Evolutionary conservation across 2,329 filamentous ascomycete genomes (phyloP).

Genomic region (Pseudocercospora fuligena): DNA sequence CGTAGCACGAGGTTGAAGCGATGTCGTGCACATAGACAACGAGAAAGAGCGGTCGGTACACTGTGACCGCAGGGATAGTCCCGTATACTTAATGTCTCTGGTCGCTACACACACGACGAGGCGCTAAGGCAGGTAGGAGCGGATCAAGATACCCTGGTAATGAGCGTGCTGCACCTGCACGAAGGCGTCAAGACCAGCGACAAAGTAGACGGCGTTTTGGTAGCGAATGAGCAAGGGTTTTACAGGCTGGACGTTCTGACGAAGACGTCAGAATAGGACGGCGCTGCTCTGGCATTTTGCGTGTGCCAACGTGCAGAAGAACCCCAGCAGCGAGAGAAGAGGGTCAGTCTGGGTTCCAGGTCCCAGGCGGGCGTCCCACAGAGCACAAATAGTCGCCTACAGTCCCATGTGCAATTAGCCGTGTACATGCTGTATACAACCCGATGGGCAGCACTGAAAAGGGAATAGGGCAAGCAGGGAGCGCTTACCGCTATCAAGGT

Average conservation of each 20-base stretch:
- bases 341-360: slow-evolving; percentile 19
- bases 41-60: slow-evolving; percentile 29
- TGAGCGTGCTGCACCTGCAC: slow-evolving; percentile 29
- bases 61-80: slow-evolving; percentile 26
- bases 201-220: slow-evolving; percentile 26
- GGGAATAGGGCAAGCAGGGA: slow-evolving; percentile 20
- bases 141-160: slow-evolving; percentile 33
- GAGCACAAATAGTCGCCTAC: slow-evolving; percentile 3
- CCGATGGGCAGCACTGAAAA: slow-evolving; percentile 21
- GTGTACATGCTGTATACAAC: slow-evolving; percentile 17
- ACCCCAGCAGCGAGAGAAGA: slow-evolving; percentile 17
- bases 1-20: slow-evolving; percentile 25
- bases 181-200: slow-evolving; percentile 29
- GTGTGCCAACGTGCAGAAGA: slow-evolving; percentile 21
- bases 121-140: slow-evolving; percentile 30
- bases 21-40: slow-evolving; percentile 27
- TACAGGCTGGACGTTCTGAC: slow-evolving; percentile 20
- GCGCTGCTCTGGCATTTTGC: slow-evolving; percentile 25
- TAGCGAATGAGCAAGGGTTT: slow-evolving; percentile 30
- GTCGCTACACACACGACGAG: slow-evolving; percentile 26
- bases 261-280: slow-evolving; percentile 20
- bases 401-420: slow-evolving; percentile 22
- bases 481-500: slow-evolving; percentile 27
- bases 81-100: slow-evolving; percentile 24
- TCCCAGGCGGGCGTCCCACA: slow-evolving; percentile 1